Base-by-base conservation (phyloP, 305 asterid species). In the Andrographis paniculata region DNA sequence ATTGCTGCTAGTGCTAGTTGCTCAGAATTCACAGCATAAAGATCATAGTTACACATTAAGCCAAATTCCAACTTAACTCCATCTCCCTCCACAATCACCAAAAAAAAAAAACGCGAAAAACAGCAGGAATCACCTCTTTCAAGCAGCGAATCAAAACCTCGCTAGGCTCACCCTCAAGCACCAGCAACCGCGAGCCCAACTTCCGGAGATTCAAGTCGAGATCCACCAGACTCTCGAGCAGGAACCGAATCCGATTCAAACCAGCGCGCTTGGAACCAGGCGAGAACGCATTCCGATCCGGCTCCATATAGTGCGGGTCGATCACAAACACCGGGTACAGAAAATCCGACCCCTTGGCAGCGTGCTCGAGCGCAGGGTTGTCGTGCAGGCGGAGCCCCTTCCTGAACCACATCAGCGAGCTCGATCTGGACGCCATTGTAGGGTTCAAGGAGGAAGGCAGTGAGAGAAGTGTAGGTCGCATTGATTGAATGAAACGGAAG, bases 271-370 rank as follows among this genome's bases (percentile, higher is more conserved):
- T 48, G 28, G 97, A 88, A 4, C 97, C 97, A 18, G 67, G 70
- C 6, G 91, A 79, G 48, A 72, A 84, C 0, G 79, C 80, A 18
- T 49, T 59, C 3, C 74, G 83, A 30, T 88, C 94, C 15, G 94
- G 94, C 50, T 75, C 87, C 97, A 88, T 88, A 44, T 81, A 88
- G 60, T 74, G 95, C 53, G 97, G 94, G 75, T 88, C 97, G 60
- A 88, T 84, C 36, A 84, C 87, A 66, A 88, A 88, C 53, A 88
- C 70, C 43, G 97, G 97, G 77, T 70, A 88, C 50, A 82, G 15
- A 50, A 48, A 57, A 35, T 51, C 61, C 38, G 84, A 65, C n/a
- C 74, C 82, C 14, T 23, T 72, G 16, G 91, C 83, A 4, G 97
- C 95, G 54, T 65, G 51, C 50, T 77, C 71, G 1, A 88, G 77